Conservation (phyloP, 129 eudicot genomes). For the carrot (Daucus carota) region DH1_v3.0 NC_030385.2:38653501-38654000, state of each 20-base stretch:
- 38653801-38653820: not conserved
- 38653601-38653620: not conserved
- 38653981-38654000: conserved; percentile 8
- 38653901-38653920: conserved; percentile 8
- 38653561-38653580: not conserved
- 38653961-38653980: not conserved
- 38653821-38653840: not conserved
- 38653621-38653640: not conserved
- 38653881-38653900: conserved; percentile 4
- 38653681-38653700: not conserved
- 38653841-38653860: not conserved
- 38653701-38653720: not conserved
- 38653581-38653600: not conserved
- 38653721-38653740: not conserved
- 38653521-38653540: not conserved
- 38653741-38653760: not conserved
- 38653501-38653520: not conserved
- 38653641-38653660: not conserved
- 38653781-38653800: not conserved
- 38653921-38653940: conserved; percentile 11
- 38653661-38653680: not conserved
- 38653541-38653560: too few relatives aligned
- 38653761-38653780: not conserved
- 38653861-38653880: conserved; percentile 10
- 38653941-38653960: conserved; percentile 10